Evolutionary conservation across 257 asterid genomes (phyloP).

Genomic region (Nicotiana sylvestris): DNA sequence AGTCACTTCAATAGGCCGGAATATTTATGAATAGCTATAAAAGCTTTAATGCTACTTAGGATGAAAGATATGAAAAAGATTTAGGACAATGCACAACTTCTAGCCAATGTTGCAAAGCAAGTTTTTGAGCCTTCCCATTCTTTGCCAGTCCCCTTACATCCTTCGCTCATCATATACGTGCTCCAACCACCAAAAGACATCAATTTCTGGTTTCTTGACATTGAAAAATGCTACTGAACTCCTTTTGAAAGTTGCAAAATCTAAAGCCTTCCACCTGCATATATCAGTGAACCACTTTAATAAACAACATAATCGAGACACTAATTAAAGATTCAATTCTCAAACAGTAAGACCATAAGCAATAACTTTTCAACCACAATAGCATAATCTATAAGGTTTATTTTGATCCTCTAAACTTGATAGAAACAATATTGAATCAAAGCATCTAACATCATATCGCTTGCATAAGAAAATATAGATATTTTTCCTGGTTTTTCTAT

Average conservation of each 20-base stretch:
- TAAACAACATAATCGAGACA: background rate
- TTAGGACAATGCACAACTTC: conserved; percentile 63
- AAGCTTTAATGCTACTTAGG: background rate
- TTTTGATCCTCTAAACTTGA: conserved; percentile 59
- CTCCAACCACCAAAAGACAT: conserved; percentile 81
- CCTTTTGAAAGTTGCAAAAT: conserved; percentile 66
- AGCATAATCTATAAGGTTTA: conserved; percentile 87
- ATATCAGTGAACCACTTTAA: background rate
- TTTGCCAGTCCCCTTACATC: conserved; percentile 76
- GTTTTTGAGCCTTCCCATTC: conserved; percentile 81
- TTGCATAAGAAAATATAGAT: no score
- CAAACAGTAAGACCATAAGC: conserved; percentile 29
- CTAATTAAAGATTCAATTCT: background rate
- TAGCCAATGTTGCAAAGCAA: conserved; percentile 88
- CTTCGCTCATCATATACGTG: conserved; percentile 75
- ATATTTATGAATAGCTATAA: background rate
- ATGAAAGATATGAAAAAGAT: background rate
- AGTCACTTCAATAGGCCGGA: no score
- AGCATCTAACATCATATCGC: no score
- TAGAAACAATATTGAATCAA: conserved; percentile 61
- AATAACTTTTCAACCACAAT: conserved; percentile 91
- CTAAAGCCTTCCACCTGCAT: conserved; percentile 87
- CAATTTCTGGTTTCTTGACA: conserved; percentile 72
- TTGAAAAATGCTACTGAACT: conserved; percentile 76
- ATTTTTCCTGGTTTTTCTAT: no score